These are phyloP conservation scores for Gonapodya sp. DNA, from an alignment of 192 early-diverging fungal genomes.

Conservation along the genomic window DNA sequence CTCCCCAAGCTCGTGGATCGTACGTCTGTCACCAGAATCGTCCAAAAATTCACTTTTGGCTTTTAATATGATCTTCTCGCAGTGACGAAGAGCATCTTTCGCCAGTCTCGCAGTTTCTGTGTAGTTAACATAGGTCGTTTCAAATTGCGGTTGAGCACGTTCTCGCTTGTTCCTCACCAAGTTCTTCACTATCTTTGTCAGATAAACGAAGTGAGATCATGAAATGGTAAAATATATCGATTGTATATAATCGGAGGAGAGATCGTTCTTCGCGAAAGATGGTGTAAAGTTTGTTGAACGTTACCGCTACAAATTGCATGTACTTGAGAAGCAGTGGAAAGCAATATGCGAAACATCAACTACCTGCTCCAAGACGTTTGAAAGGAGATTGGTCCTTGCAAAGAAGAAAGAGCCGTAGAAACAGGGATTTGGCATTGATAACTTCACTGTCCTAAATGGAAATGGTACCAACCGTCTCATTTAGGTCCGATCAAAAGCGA, in stretches of 20 bases:
- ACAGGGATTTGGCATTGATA: conserved; percentile 61
- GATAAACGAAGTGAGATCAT: conserved; percentile 50
- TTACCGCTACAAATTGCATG: conserved; percentile 25
- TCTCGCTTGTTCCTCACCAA: conserved; percentile 24
- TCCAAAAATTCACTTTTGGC: neutral
- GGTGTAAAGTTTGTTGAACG: conserved; percentile 62
- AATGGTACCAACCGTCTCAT: conserved; percentile 16
- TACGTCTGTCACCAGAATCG: neutral
- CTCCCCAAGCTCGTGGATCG: neutral
- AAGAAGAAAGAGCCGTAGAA: conserved; percentile 56
- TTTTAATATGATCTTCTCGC: neutral
- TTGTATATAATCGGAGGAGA: conserved; percentile 53
- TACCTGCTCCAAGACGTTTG: conserved; percentile 53
- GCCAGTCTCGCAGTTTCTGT: neutral
- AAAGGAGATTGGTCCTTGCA: conserved; percentile 44
- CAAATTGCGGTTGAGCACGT: neutral
- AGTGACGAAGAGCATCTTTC: neutral
- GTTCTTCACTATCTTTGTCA: conserved; percentile 44
- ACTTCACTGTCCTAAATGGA: conserved; percentile 30
- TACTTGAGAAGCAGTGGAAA: neutral
- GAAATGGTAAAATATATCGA: conserved; percentile 61
- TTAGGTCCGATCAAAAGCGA: neutral
- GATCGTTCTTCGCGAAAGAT: conserved; percentile 53
- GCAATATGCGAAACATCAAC: neutral
- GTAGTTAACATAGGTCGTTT: neutral